Percentiles rank a stretch among this genome's conserved stretches.
These are phyloP conservation scores for Fusarium buharicum DNA, from an alignment of 2,329 filamentous ascomycete species.

Conservation along the genomic window DNA sequence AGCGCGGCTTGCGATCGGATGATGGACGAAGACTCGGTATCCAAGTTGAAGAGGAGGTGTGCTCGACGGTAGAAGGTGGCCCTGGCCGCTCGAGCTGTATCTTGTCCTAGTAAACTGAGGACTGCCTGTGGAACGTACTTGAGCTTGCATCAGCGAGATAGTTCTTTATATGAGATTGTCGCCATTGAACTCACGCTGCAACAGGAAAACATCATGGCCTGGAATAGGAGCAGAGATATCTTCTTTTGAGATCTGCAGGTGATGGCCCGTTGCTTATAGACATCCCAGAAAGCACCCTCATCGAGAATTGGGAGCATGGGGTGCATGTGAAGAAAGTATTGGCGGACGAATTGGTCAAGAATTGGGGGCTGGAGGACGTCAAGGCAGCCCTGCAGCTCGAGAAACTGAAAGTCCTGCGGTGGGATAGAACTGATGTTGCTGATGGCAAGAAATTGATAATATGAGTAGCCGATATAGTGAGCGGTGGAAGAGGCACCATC, in stretches of 20 bases:
- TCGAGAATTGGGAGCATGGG: conserved; percentile 29
- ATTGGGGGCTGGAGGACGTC: conserved; percentile 18
- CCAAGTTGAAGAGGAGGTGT: conserved; percentile 48
- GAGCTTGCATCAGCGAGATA: no score
- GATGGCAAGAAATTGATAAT: no score
- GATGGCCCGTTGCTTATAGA: conserved; percentile 8
- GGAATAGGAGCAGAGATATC: conserved; percentile 56
- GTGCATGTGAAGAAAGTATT: conserved; percentile 35
- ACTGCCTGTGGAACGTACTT: conserved; percentile 45
- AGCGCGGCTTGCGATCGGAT: conserved; percentile 52
- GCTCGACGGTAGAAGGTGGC: conserved; percentile 55
- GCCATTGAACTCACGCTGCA: conserved; percentile 54
- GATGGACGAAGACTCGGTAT: conserved; percentile 38
- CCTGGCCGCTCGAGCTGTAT: conserved; percentile 46
- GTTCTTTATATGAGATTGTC: no score
- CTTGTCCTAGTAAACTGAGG: conserved; percentile 40
- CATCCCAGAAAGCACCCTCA: conserved; percentile 38
- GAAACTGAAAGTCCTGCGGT: not conserved
- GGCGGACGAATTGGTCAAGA: conserved; percentile 31
- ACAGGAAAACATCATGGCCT: conserved; percentile 58
- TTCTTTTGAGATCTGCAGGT: conserved; percentile 50
- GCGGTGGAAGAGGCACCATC: no score
- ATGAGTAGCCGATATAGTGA: no score
- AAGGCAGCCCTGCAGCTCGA: conserved; percentile 31
- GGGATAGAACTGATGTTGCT: no score